phyloP scores from a whole-genome alignment of 441 rosid species.

The Aleurites moluccanus region DNA sequence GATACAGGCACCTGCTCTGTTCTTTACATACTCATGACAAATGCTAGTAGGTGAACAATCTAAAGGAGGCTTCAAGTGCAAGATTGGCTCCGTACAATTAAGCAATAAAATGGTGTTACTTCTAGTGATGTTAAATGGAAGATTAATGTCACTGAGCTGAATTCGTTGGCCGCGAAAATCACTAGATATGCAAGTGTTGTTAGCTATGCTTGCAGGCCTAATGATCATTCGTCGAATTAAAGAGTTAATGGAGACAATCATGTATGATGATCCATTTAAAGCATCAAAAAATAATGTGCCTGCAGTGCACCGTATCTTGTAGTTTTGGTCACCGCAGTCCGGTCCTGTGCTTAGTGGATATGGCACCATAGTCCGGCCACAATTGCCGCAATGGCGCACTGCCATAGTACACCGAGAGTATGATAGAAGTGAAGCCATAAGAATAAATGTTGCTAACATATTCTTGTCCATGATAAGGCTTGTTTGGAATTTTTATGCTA shows the following conservation, averaged over 20 bases:
- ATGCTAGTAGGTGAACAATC: constrained; percentile 41
- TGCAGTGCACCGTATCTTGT: constrained; percentile 42
- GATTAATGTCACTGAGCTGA: constrained; percentile 32
- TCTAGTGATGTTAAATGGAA: constrained; percentile 48
- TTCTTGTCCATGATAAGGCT: constrained; percentile 21
- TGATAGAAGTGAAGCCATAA: constrained; percentile 6
- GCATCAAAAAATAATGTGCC: constrained; percentile 38
- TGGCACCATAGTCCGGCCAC: constrained; percentile 47
- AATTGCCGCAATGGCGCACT: constrained; percentile 39
- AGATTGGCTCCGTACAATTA: constrained; percentile 37
- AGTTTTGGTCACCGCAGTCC: constrained; percentile 48
- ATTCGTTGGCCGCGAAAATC: constrained; percentile 41
- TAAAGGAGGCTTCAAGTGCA: constrained; percentile 31
- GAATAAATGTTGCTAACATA: neutral
- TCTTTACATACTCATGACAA: constrained; percentile 43
- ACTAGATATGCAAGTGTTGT: constrained; percentile 39
- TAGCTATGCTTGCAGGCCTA: constrained; percentile 32
- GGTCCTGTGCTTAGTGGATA: constrained; percentile 51
- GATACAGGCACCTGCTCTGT: constrained; percentile 22
- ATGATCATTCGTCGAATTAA: constrained; percentile 38
- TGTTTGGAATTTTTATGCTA: neutral
- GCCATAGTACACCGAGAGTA: constrained; percentile 16
- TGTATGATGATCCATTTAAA: constrained; percentile 43
- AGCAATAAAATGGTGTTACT: constrained; percentile 48
- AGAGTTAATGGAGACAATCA: constrained; percentile 39